Conservation (phyloP, 2,329 filamentous ascomycete genomes). For the Monosporascus sp. region DNA sequence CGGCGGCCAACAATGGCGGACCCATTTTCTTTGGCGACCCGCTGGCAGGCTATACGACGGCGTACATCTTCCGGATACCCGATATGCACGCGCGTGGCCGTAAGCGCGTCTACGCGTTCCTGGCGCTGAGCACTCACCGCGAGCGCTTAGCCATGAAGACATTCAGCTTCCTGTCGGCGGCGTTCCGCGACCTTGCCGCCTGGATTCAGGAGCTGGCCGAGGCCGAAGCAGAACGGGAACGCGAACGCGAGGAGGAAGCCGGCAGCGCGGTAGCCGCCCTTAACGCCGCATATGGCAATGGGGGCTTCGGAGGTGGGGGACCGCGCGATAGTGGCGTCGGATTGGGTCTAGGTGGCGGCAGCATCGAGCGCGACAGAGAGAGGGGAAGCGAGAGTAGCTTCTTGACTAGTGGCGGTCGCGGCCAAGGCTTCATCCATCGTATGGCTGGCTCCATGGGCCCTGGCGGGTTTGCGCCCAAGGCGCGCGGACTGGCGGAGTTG, state of each 20-base stretch:
- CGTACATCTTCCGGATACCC: conserved; percentile 65
- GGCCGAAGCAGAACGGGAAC: conserved; percentile 52
- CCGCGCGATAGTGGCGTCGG: conserved; percentile 24
- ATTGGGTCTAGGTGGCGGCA: conserved; percentile 19
- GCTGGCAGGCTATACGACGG: conserved; percentile 61
- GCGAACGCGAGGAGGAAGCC: conserved; percentile 34
- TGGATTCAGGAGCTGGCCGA: conserved; percentile 65
- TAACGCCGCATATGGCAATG: conserved; percentile 37
- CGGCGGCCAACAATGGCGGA: conserved; percentile 49
- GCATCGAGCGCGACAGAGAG: conserved; percentile 21
- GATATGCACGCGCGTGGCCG: conserved; percentile 63
- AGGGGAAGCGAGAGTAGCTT: conserved; percentile 47
- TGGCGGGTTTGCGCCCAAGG: conserved; percentile 50
- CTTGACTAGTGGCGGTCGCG: conserved; percentile 45
- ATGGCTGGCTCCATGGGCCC: conserved; percentile 51
- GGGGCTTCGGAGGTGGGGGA: conserved; percentile 32
- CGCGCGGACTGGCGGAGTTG: conserved; percentile 59
- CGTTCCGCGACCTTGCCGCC: conserved; percentile 58
- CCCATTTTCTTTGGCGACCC: conserved; percentile 66
- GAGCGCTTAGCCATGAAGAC: conserved; percentile 62
- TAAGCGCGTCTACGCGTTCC: conserved; percentile 63
- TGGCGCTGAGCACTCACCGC: conserved; percentile 60
- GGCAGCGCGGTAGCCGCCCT: conserved; percentile 33
- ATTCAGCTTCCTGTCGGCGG: conserved; percentile 56
- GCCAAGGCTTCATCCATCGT: conserved; percentile 47